Percentiles rank a stretch among this genome's conserved stretches.
phyloP scores from a whole-genome alignment of 2,329 filamentous ascomycete species.

The Scedosporium dehoogii region DNA sequence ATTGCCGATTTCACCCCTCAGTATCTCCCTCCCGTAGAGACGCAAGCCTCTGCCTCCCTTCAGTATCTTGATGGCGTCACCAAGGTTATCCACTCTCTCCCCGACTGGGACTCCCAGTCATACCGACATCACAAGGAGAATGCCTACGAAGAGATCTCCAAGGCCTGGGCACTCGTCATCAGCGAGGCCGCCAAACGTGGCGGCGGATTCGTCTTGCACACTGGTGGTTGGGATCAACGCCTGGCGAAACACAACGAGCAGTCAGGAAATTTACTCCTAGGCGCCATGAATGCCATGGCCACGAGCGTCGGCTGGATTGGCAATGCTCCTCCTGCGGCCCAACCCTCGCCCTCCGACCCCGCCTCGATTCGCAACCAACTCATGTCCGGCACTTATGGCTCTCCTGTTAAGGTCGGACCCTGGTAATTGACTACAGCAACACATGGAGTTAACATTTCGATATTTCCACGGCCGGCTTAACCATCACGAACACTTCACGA shows the following conservation, averaged over 20 bases:
- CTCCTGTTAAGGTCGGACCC: slow-evolving; percentile 52
- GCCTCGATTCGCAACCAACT: slow-evolving; percentile 54
- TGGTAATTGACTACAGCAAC: slow-evolving; percentile 31
- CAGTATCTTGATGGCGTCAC: slow-evolving; percentile 85
- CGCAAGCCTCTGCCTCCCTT: slow-evolving; percentile 72
- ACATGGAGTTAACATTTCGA: neutral
- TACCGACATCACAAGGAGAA: slow-evolving; percentile 91
- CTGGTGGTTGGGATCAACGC: slow-evolving; percentile 85
- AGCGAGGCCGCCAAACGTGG: slow-evolving; percentile 84
- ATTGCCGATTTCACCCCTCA: slow-evolving; percentile 91
- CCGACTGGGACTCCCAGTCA: slow-evolving; percentile 80
- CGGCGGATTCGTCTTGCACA: slow-evolving; percentile 80
- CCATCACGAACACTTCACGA: slow-evolving; percentile 3
- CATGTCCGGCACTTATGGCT: slow-evolving; percentile 48
- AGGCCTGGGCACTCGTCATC: slow-evolving; percentile 86
- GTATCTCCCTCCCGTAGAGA: slow-evolving; percentile 85
- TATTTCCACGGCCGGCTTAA: neutral
- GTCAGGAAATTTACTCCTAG: slow-evolving; percentile 70
- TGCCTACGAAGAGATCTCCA: slow-evolving; percentile 91
- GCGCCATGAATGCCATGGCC: slow-evolving; percentile 69
- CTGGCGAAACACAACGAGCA: slow-evolving; percentile 80
- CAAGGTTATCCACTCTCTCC: slow-evolving; percentile 77
- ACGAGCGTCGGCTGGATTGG: slow-evolving; percentile 72
- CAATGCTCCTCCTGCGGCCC: slow-evolving; percentile 11
- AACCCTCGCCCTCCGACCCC: slow-evolving; percentile 26